These are phyloP conservation scores for Tubosaeta sp. DNA, from an alignment of 768 basidiomycete species.

Conservation along the genomic window DNA sequence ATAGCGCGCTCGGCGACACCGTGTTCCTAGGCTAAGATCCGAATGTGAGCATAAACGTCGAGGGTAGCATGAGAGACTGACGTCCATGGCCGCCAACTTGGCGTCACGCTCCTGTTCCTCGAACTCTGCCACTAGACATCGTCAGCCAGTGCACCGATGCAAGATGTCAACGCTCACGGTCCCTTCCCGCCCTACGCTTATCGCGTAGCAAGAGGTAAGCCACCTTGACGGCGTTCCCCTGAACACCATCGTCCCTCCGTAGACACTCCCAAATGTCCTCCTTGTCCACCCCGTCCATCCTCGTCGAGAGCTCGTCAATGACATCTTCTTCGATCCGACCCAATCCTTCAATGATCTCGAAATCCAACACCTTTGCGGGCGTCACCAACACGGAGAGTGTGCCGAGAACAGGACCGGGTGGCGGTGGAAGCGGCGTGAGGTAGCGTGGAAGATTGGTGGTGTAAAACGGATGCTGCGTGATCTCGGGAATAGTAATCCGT, in stretches of 20 bases:
- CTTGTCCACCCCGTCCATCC: conserved; percentile 70
- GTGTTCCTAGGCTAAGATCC: conserved; percentile 59
- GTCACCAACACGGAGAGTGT: conserved; percentile 68
- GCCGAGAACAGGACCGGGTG: conserved; percentile 72
- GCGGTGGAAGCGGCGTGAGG: conserved; percentile 76
- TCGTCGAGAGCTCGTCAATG: conserved; percentile 71
- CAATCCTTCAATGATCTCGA: conserved; percentile 85
- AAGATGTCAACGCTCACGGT: conserved; percentile 52
- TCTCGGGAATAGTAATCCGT: conserved; percentile 90
- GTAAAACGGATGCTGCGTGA: conserved; percentile 89
- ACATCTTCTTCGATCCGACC: conserved; percentile 91
- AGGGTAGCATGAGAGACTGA: conserved; percentile 36
- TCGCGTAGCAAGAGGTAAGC: conserved; percentile 93
- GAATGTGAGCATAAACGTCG: conserved; percentile 3
- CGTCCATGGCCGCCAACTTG: conserved; percentile 74
- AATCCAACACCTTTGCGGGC: conserved; percentile 64
- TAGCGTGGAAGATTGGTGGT: conserved; percentile 81
- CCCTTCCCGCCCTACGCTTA: conserved; percentile 77
- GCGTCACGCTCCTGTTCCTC: conserved; percentile 87
- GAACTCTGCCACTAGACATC: conserved; percentile 57
- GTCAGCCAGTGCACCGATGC: conserved; percentile 10
- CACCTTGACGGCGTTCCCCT: conserved; percentile 93
- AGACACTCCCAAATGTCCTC: conserved; percentile 88
- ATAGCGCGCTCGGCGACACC: conserved; percentile 62
- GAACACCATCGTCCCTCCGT: conserved; percentile 74